These are phyloP conservation scores for Annulohypoxylon bovei DNA, from an alignment of 495 filamentous ascomycete genomes.

Conservation along the genomic window DNA sequence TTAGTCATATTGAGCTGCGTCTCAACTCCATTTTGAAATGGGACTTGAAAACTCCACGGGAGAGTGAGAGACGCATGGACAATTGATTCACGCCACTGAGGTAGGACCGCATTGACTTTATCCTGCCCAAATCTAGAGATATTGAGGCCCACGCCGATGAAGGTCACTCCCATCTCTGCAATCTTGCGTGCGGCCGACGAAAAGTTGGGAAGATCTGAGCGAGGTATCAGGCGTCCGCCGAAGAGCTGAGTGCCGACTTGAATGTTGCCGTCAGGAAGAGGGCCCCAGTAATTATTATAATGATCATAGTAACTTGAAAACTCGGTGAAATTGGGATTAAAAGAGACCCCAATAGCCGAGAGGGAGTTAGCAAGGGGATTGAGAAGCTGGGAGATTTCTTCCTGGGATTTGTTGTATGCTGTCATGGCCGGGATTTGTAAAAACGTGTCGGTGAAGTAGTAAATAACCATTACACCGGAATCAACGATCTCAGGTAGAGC, in stretches of 20 bases:
- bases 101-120: slow-evolving; percentile 63
- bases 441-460: slow-evolving; percentile 56
- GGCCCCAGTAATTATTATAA: slow-evolving; percentile 52
- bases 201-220: slow-evolving; percentile 56
- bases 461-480: slow-evolving; percentile 62
- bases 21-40: slow-evolving; percentile 50
- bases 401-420: slow-evolving; percentile 46
- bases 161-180: slow-evolving; percentile 56
- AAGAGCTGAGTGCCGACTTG: slow-evolving; percentile 58
- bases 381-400: slow-evolving; percentile 45
- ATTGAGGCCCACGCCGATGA: slow-evolving; percentile 49
- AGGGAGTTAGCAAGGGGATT: slow-evolving; percentile 44
- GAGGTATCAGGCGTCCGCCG: slow-evolving; percentile 67
- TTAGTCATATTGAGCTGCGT: slow-evolving; percentile 60
- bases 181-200: slow-evolving; percentile 57
- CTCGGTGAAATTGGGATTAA: slow-evolving; percentile 44
- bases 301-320: slow-evolving; percentile 57
- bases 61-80: slow-evolving; percentile 44
- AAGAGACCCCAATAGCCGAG: slow-evolving; percentile 24
- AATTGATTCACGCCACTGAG: slow-evolving; percentile 67
- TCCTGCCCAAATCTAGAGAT: slow-evolving; percentile 54
- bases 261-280: slow-evolving; percentile 47
- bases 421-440: slow-evolving; percentile 55
- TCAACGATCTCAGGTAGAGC: slow-evolving; percentile 59
- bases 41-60: slow-evolving; percentile 33